Percentiles rank a stretch among this genome's conserved stretches.
These are phyloP conservation scores for Colletotrichum plurivorum DNA, from an alignment of 2,329 filamentous ascomycete species.

Conservation along the genomic window DNA sequence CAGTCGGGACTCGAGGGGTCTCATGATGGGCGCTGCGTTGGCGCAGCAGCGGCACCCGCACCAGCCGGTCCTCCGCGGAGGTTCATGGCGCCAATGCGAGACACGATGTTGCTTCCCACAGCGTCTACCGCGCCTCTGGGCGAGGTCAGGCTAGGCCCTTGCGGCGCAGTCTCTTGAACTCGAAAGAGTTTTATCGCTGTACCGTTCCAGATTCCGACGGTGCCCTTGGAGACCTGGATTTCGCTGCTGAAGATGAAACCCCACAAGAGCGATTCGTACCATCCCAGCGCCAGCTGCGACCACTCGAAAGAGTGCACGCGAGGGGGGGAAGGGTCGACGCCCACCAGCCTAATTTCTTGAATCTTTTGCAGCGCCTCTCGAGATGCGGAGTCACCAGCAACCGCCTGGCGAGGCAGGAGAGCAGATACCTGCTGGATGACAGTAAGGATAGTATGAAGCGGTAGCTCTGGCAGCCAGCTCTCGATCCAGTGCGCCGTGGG, in stretches of 20 bases:
- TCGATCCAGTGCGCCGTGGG: conserved; percentile 91
- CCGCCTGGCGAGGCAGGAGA: conserved; percentile 67
- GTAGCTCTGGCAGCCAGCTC: conserved; percentile 91
- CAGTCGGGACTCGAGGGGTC: no score
- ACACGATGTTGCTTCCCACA: conserved; percentile 90
- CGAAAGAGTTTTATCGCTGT: conserved; percentile 90
- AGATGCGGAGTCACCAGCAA: conserved; percentile 58
- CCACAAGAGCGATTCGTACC: conserved; percentile 97
- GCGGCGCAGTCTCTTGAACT: conserved; percentile 86
- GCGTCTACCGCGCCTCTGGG: conserved; percentile 94
- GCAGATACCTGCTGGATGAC: conserved; percentile 77
- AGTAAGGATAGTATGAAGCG: conserved; percentile 87
- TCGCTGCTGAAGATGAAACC: conserved; percentile 92
- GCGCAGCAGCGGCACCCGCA: conserved; percentile 27
- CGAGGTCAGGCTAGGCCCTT: conserved; percentile 85
- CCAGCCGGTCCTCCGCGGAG: conserved; percentile 65
- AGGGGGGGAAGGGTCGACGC: conserved; percentile 81
- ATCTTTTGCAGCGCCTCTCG: conserved; percentile 68
- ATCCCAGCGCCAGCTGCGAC: conserved; percentile 90
- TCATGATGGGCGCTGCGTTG: conserved; percentile 29
- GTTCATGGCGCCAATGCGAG: conserved; percentile 86
- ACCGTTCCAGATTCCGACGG: conserved; percentile 94
- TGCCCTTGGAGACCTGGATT: conserved; percentile 88
- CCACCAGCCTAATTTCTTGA: conserved; percentile 73
- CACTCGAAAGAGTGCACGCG: conserved; percentile 94